phyloP scores from a whole-genome alignment of 768 basidiomycete species.

The Austroboletus eburneus region DNA sequence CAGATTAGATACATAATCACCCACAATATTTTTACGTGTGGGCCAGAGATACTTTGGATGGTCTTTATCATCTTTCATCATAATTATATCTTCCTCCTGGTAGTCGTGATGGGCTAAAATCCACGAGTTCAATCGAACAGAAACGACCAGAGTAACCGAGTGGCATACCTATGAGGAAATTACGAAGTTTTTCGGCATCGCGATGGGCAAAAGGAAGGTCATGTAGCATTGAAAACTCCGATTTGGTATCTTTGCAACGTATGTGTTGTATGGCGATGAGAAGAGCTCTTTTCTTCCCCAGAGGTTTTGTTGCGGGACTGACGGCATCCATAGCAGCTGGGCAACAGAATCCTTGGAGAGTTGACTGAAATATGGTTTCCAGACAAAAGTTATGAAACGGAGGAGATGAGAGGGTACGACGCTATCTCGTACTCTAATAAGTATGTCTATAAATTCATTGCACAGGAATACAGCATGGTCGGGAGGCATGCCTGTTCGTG shows the following conservation, averaged over 20 bases:
- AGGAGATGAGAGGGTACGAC: no score
- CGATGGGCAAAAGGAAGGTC: slow-evolving; percentile 18
- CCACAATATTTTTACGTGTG: slow-evolving; percentile 43
- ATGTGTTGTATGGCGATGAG: slow-evolving; percentile 18
- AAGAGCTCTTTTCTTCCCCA: slow-evolving; percentile 15
- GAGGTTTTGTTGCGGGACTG: not conserved
- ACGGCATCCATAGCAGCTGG: not conserved
- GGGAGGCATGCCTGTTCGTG: no score
- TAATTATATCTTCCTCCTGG: slow-evolving; percentile 34
- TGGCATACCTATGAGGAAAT: slow-evolving; percentile 18
- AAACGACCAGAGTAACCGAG: not conserved
- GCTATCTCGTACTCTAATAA: no score
- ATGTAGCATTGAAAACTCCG: not conserved
- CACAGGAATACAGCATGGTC: no score
- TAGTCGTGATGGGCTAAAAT: slow-evolving; percentile 37
- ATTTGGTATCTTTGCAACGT: not conserved
- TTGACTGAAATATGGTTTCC: no score
- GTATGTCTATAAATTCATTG: no score
- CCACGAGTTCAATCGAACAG: not conserved
- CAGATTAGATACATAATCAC: slow-evolving; percentile 3
- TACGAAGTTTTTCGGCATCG: slow-evolving; percentile 13
- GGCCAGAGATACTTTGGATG: slow-evolving; percentile 36
- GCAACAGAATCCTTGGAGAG: no score
- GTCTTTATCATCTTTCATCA: slow-evolving; percentile 38
- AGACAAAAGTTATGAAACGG: no score